A percentile compares a stretch with the other conserved stretches of the same genome.
These are phyloP conservation scores for Akanthomyces uredinophilus DNA, from an alignment of 2,329 filamentous ascomycete species.

Conservation along the genomic window DNA sequence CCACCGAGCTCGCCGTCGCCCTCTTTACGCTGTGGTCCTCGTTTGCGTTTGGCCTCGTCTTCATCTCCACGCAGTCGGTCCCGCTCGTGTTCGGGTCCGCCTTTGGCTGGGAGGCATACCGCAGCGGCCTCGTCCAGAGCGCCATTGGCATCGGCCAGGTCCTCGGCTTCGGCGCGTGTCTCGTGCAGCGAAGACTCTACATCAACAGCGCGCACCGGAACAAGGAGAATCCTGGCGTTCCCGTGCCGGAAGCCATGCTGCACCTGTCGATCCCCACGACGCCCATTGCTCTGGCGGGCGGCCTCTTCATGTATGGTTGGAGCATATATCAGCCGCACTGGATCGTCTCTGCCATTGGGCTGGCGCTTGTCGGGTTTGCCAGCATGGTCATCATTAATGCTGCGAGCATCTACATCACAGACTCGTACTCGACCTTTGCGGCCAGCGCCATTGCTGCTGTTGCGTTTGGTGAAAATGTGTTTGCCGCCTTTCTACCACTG, in stretches of 20 bases:
- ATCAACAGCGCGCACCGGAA: constrained; percentile 1
- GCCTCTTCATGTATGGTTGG: constrained; percentile 17
- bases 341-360: constrained; percentile 12
- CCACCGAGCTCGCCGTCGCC: constrained; percentile 15
- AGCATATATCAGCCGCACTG: constrained; percentile 15
- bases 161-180: constrained; percentile 9
- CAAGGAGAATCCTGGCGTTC: constrained; percentile 1
- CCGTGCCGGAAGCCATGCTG: constrained; percentile 15
- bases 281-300: constrained; percentile 13
- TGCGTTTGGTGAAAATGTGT: constrained; percentile 16
- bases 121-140: constrained; percentile 13
- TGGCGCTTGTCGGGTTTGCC: constrained; percentile 15
- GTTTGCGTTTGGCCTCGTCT: constrained; percentile 17
- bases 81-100: constrained; percentile 13
- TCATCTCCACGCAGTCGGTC: constrained; percentile 17
- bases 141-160: constrained; percentile 16
- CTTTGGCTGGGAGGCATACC: constrained; percentile 10
- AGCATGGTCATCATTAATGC: constrained; percentile 15
- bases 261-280: constrained; percentile 14
- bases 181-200: constrained; percentile 12
- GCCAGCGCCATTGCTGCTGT: constrained; percentile 17
- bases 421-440: constrained; percentile 12
- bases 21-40: constrained; percentile 17
- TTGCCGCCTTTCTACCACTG: constrained; percentile 16
- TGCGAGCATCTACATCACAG: constrained; percentile 16